Conservation (phyloP, 2,329 filamentous ascomycete species). For the Claviceps fusiformis region DNA sequence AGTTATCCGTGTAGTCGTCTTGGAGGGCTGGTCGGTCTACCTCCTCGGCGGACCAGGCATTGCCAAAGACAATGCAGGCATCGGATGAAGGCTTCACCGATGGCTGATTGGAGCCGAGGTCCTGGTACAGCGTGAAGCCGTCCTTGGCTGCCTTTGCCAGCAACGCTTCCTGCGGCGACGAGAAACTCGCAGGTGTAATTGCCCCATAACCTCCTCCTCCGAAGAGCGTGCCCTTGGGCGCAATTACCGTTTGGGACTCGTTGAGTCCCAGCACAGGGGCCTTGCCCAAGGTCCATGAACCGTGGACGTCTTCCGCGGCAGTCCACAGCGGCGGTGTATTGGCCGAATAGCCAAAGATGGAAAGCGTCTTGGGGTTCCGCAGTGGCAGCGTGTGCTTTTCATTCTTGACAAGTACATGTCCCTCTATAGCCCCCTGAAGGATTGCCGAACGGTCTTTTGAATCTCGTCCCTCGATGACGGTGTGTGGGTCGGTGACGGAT, state of each 20-base stretch:
- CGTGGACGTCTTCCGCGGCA: not conserved
- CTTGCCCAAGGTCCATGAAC: not conserved
- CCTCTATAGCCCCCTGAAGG: slow-evolving; percentile 44
- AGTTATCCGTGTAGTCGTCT: slow-evolving; percentile 50
- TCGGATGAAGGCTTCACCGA: slow-evolving; percentile 36
- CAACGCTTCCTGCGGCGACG: slow-evolving; percentile 41
- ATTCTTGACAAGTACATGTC: slow-evolving; percentile 53
- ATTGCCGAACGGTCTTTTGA: slow-evolving; percentile 24
- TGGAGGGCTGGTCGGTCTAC: slow-evolving; percentile 46
- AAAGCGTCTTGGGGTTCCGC: slow-evolving; percentile 33
- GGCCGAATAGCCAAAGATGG: slow-evolving; percentile 48
- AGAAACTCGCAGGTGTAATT: slow-evolving; percentile 30
- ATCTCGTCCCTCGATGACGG: slow-evolving; percentile 40
- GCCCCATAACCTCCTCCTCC: slow-evolving; percentile 34
- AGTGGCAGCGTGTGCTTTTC: slow-evolving; percentile 39
- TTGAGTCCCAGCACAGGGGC: not conserved
- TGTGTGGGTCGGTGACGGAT: slow-evolving; percentile 34
- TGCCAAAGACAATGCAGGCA: slow-evolving; percentile 54
- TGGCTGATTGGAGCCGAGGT: slow-evolving; percentile 35
- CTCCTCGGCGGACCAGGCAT: slow-evolving; percentile 59
- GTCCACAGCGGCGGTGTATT: slow-evolving; percentile 19
- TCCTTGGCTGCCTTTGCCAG: slow-evolving; percentile 37
- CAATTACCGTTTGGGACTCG: slow-evolving; percentile 15
- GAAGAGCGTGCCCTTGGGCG: slow-evolving; percentile 26
- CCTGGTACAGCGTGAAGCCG: slow-evolving; percentile 43